Conservation (phyloP, 495 filamentous ascomycete species). For the Thermothielavioides terrestris region DNA sequence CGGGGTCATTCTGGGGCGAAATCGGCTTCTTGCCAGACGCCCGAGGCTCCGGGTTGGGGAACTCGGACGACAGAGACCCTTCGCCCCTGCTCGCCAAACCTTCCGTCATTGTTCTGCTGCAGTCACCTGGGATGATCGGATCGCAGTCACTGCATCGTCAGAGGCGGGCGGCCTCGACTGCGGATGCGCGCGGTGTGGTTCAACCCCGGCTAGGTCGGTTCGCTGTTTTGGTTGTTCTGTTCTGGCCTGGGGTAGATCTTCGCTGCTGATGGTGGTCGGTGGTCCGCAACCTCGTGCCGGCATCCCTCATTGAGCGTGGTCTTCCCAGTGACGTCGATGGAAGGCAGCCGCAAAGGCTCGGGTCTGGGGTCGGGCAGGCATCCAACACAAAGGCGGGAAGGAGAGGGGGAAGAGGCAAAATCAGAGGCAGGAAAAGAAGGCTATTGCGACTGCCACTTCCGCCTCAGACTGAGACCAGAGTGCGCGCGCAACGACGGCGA, state of each 20-base stretch:
- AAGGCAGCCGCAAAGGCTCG: conserved; percentile 8
- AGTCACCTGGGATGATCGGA: conserved; percentile 1
- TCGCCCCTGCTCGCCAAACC: conserved; percentile 12
- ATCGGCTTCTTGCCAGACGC: conserved; percentile 10
- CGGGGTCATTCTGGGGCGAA: conserved; percentile 4
- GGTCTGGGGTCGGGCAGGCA: conserved; percentile 4
- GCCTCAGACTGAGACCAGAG: too few relatives aligned
- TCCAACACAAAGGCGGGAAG: conserved; percentile 1
- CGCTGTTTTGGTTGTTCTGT: not conserved
- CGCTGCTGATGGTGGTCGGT: not conserved
- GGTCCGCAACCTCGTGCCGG: not conserved
- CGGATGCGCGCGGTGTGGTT: not conserved
- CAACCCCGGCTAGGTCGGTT: not conserved
- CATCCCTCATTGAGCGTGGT: conserved; percentile 6
- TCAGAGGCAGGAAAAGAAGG: too few relatives aligned
- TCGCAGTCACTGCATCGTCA: conserved; percentile 14
- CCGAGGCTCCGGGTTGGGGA: conserved; percentile 2
- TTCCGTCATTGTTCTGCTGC: conserved; percentile 20
- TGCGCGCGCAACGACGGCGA: too few relatives aligned
- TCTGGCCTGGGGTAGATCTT: not conserved
- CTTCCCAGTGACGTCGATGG: conserved; percentile 11
- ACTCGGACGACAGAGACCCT: conserved; percentile 11
- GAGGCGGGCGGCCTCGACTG: not conserved
- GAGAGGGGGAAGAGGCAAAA: not conserved
- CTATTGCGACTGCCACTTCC: not conserved